Base-by-base conservation (phyloP, 331 rosid species). In the Malus hybrid region DNA sequence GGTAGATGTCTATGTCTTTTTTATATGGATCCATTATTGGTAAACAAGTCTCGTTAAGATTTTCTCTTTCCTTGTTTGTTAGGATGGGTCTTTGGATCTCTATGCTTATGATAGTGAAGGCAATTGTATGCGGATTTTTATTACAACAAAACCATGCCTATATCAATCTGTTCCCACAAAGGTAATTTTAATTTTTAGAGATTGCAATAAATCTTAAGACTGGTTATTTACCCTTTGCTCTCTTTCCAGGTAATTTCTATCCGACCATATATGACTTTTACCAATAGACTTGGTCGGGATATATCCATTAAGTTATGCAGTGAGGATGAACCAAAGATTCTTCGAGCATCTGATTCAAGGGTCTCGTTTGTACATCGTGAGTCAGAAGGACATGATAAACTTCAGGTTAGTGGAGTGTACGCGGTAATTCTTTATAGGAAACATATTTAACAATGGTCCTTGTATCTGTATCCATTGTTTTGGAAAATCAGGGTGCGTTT, bases 21-120 rank as follows among this genome's bases (percentile, higher is more conserved):
- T 76, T 53, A 11, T 32, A 24, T 62, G 52, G 58, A 46, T 30
- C 66, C 42, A 75, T 44, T 74, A 66, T 63, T 48, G 61, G 73
- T 55, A 29, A 68, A 6, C 2, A 36, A 58, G 32, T 71, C 71
- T 78, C 68, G 73, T 80, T 71, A 77, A 78, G 44, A 60, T 12
- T 14, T 63, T 55, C 46, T 63, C 62, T 63, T 78, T 76, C 55
- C 20, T 42, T 86, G 52, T 75, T 30, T 48, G 7, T n/a, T 80
- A 95, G 99, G 97, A 95, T 82, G 99, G 99, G 67, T 91, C 96
- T 30, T 73, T 89, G 89, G 97, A 90, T 88, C 77, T 90, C 80
- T 85, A 78, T 79, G 99, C 97, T 57, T 70, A 74, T 72, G 93
- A 95, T 88, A 88, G 84, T 58, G 97, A 90, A 66, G 96, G 93